These are phyloP conservation scores for Lentinula detonsa DNA, from an alignment of 768 basidiomycete species.

Conservation along the genomic window DNA sequence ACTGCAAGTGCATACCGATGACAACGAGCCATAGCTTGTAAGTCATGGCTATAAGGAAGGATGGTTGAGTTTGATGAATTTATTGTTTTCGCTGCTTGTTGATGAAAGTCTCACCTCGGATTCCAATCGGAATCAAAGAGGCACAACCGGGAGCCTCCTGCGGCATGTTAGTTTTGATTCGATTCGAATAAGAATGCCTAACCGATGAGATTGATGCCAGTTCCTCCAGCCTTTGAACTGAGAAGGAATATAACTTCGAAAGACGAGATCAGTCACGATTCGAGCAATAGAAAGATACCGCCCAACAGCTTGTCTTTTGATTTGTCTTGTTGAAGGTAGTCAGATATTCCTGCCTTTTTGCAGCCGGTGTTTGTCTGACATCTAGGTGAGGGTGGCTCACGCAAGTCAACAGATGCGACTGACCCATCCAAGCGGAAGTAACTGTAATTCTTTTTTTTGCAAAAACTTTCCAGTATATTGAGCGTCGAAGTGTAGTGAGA, in stretches of 20 bases:
- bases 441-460: conserved; percentile 69
- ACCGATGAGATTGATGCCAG: conserved; percentile 91
- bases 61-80: background rate
- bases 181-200: background rate
- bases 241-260: conserved; percentile 78
- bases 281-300: background rate
- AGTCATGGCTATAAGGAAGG: conserved; percentile 56
- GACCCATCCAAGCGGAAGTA: conserved; percentile 88
- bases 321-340: conserved; percentile 81
- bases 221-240: conserved; percentile 93
- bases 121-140: conserved; percentile 94
- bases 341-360: conserved; percentile 82
- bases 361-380: conserved; percentile 62
- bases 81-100: background rate
- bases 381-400: background rate
- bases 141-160: conserved; percentile 76
- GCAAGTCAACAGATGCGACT: conserved; percentile 8
- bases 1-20: conserved; percentile 54
- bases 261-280: background rate
- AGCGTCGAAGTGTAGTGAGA: conserved; percentile 97
- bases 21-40: conserved; percentile 97
- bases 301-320: conserved; percentile 49
- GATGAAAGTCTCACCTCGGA: conserved; percentile 52
- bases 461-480: conserved; percentile 85
- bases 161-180: background rate